These are phyloP conservation scores for Cetradonia linearis DNA, from an alignment of 495 filamentous ascomycete genomes.

Conservation along the genomic window DNA sequence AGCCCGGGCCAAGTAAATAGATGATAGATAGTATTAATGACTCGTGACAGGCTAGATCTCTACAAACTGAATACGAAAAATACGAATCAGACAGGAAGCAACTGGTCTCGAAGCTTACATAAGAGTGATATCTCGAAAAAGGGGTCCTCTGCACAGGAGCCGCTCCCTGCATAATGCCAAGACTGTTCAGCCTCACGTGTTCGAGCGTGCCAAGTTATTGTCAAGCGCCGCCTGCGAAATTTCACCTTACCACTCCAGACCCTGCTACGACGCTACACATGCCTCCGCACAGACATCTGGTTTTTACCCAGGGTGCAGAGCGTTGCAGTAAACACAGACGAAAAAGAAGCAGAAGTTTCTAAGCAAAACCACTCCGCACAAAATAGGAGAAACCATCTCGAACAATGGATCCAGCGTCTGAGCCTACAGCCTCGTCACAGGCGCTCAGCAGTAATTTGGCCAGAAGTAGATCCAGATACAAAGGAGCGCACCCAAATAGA, in stretches of 20 bases:
- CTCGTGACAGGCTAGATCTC: neutral
- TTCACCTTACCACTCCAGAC: neutral
- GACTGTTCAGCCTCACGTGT: neutral
- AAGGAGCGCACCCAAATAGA: constrained; percentile 13
- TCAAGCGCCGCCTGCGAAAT: neutral
- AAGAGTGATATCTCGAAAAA: neutral
- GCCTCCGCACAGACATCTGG: neutral
- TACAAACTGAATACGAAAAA: neutral
- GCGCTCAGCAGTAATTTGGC: constrained; percentile 8
- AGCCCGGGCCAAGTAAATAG: constrained; percentile 15
- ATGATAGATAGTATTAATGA: neutral
- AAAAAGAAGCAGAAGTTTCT: neutral
- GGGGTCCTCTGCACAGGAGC: neutral
- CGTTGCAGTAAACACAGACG: constrained; percentile 6
- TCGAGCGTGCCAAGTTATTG: neutral
- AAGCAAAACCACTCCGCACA: neutral
- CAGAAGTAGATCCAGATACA: constrained; percentile 25
- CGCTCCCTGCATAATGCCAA: neutral
- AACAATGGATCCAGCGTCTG: neutral
- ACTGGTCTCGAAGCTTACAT: neutral
- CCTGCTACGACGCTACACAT: neutral
- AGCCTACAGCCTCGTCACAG: constrained; percentile 2
- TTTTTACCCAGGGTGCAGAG: neutral
- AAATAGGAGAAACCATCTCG: neutral
- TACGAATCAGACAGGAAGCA: neutral